Evolutionary conservation across 1,284 basidiomycete species (phyloP).

Genomic region (Ustilago bromivora): DNA sequence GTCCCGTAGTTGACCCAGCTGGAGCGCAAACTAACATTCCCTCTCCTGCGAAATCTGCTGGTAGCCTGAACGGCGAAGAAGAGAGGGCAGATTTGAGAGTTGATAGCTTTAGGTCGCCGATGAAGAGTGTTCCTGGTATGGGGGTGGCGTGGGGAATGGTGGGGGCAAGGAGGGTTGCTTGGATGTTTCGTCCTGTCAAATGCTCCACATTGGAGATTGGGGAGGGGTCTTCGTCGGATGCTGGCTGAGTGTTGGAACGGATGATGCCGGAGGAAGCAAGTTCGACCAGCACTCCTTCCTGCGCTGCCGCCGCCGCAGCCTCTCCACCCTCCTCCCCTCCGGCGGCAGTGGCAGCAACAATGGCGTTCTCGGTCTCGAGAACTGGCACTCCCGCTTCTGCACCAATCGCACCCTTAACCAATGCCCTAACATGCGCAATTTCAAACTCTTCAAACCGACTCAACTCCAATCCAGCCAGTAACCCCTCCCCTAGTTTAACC

Average conservation of each 20-base stretch:
- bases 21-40: conserved; percentile 67
- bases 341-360: not conserved
- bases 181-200: not conserved
- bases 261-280: not conserved
- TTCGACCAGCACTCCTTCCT: not conserved
- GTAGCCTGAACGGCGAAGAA: conserved; percentile 40
- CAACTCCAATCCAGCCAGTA: conserved; percentile 84
- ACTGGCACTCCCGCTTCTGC: conserved; percentile 12
- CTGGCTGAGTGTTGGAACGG: not conserved
- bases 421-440: conserved; percentile 28
- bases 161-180: conserved; percentile 1
- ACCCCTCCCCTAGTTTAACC: conserved; percentile 88
- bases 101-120: conserved; percentile 68
- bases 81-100: conserved; percentile 57
- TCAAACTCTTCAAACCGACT: conserved; percentile 85
- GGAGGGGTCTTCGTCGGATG: not conserved
- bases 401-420: conserved; percentile 3
- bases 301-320: not conserved
- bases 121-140: conserved; percentile 59
- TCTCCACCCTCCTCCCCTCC: conserved; percentile 3
- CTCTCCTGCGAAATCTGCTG: conserved; percentile 68
- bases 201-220: not conserved
- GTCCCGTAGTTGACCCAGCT: conserved; percentile 19
- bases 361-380: conserved; percentile 14
- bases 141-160: not conserved